A percentile compares a stretch with the other conserved stretches of the same genome.
phyloP scores from a whole-genome alignment of 176 grass and related monocot genomes.

The Raddia distichophylla region DNA sequence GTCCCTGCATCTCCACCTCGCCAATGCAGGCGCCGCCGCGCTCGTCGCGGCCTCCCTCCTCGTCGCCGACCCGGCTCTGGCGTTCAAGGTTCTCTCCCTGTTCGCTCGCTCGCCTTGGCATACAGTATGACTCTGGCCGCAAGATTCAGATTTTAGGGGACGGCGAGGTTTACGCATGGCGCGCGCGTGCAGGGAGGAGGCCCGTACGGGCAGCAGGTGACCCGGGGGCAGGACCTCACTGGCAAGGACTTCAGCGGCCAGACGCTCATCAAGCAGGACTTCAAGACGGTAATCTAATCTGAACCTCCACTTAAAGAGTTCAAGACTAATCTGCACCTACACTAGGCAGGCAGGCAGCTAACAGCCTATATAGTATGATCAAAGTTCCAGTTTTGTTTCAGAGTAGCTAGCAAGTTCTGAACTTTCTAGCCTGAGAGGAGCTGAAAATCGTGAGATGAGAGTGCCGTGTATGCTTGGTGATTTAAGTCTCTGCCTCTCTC shows the following conservation, averaged over 20 bases:
- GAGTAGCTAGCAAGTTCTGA: neutral
- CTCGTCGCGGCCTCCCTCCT: slow-evolving; percentile 76
- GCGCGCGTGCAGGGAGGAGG: slow-evolving; percentile 68
- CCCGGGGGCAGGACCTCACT: slow-evolving; percentile 86
- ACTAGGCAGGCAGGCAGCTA: too few relatives aligned
- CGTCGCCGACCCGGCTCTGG: slow-evolving; percentile 62
- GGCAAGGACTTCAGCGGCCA: slow-evolving; percentile 95
- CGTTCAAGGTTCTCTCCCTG: slow-evolving; percentile 58
- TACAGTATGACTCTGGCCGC: neutral
- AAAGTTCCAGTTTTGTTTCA: neutral
- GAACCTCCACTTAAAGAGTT: slow-evolving; percentile 53
- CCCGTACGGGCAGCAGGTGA: slow-evolving; percentile 84
- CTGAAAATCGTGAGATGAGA: neutral
- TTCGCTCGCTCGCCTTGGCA: too few relatives aligned
- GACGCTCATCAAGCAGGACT: slow-evolving; percentile 92
- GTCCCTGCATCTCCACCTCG: slow-evolving; percentile 47
- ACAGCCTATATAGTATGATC: neutral
- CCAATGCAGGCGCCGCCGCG: slow-evolving; percentile 48
- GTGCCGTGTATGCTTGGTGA: neutral
- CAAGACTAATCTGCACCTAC: slow-evolving; percentile 48
- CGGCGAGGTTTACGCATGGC: neutral
- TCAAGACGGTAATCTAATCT: slow-evolving; percentile 66
- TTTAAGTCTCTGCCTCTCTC: neutral
- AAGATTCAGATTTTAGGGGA: slow-evolving; percentile 1
- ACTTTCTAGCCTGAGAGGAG: neutral